Conservation (phyloP, 495 filamentous ascomycete species). For the Xylaria acuta region DNA sequence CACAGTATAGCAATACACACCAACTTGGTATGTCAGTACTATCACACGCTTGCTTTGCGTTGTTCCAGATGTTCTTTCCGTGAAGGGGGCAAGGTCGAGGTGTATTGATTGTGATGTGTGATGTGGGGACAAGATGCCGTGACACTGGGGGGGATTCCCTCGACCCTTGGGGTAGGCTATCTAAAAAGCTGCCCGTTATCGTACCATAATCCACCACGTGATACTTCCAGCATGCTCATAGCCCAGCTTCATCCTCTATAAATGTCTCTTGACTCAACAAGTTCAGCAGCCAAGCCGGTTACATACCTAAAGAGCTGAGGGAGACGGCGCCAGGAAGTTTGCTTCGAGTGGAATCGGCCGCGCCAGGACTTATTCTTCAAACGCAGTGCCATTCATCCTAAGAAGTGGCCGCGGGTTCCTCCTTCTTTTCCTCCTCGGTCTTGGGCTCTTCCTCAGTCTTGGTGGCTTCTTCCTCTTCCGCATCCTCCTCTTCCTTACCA, state of each 20-base stretch:
- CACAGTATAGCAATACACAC: conserved; percentile 2
- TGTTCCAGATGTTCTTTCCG: conserved; percentile 15
- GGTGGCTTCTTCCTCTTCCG: conserved; percentile 33
- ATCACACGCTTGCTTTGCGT: conserved; percentile 19
- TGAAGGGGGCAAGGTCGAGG: conserved; percentile 25
- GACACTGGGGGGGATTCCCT: conserved; percentile 35
- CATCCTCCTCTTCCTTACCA: conserved; percentile 36
- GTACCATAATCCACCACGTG: conserved; percentile 25
- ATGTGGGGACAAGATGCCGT: conserved; percentile 39
- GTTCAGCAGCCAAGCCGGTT: neutral
- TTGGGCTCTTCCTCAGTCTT: conserved; percentile 35
- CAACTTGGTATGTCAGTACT: conserved; percentile 9
- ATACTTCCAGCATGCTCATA: conserved; percentile 17
- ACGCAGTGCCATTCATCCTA: conserved; percentile 13
- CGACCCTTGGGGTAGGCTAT: conserved; percentile 36
- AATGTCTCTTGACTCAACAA: conserved; percentile 8
- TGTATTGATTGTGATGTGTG: conserved; percentile 43
- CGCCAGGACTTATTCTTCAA: conserved; percentile 1
- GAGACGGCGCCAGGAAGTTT: conserved; percentile 3
- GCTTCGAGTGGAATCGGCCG: neutral
- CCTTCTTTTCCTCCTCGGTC: conserved; percentile 37
- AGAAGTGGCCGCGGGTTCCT: conserved; percentile 35
- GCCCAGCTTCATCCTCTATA: conserved; percentile 11
- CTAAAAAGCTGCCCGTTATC: conserved; percentile 30
- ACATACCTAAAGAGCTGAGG: conserved; percentile 16